Percentiles rank a stretch among this genome's conserved stretches.
Conservation (phyloP, 345 rosid species). For the Lagerstroemia speciosa region DNA sequence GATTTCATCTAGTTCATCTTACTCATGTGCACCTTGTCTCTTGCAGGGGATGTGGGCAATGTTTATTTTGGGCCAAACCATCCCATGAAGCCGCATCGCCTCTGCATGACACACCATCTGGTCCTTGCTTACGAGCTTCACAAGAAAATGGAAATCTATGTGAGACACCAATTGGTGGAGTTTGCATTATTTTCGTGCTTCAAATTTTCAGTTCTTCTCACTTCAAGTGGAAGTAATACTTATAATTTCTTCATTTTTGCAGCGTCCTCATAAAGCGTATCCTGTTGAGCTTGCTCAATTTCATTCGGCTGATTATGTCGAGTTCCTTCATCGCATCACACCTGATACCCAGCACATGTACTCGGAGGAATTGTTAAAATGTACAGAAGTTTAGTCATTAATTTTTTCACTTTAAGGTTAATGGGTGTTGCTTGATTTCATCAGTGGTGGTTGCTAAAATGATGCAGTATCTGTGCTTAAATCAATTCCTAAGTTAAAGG, state of each 20-base stretch:
- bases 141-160: slow-evolving; percentile 91
- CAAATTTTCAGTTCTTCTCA: not conserved
- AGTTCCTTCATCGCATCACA: slow-evolving; percentile 74
- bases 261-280: slow-evolving; percentile 99
- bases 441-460: not conserved
- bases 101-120: slow-evolving; percentile 97
- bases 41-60: slow-evolving; percentile 87
- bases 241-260: slow-evolving; percentile 19
- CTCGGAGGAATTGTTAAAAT: slow-evolving; percentile 51
- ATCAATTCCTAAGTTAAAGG: not conserved
- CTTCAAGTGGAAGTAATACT: slow-evolving; percentile 3
- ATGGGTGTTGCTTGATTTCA: not conserved
- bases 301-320: slow-evolving; percentile 90
- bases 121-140: slow-evolving; percentile 92
- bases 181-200: slow-evolving; percentile 1
- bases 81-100: slow-evolving; percentile 97
- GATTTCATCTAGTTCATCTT: no score
- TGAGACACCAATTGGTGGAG: slow-evolving; percentile 24
- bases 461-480: not conserved
- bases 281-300: slow-evolving; percentile 96
- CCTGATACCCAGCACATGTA: slow-evolving; percentile 66
- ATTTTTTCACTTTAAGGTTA: not conserved
- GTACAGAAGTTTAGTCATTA: slow-evolving; percentile 27
- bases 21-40: slow-evolving; percentile 4
- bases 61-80: slow-evolving; percentile 96